phyloP scores from a whole-genome alignment of 371 early-diverging fungal genomes.

The Mortierella sp. region DNA sequence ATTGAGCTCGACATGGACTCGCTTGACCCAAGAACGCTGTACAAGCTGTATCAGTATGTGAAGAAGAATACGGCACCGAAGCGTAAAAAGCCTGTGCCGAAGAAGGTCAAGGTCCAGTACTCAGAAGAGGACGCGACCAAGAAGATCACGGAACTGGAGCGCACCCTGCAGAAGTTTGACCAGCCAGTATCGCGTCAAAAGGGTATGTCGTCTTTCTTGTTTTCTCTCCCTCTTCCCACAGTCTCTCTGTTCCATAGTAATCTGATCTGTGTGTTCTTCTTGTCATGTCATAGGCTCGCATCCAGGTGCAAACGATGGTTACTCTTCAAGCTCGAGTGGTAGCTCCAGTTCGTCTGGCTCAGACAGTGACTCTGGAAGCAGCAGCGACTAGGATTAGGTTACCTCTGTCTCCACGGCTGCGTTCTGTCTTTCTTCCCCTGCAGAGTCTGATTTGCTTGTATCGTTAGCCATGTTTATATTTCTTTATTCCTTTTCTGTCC shows the following conservation, averaged over 20 bases:
- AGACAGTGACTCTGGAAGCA: conserved; percentile 85
- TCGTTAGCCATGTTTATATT: conserved; percentile 5
- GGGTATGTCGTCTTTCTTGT: no score
- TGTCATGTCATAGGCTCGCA: conserved; percentile 45
- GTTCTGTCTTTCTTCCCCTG: no score
- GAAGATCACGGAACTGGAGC: conserved; percentile 75
- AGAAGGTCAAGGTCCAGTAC: conserved; percentile 57
- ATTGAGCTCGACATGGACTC: conserved; percentile 94
- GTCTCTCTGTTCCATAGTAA: no score
- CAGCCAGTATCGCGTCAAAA: conserved; percentile 30
- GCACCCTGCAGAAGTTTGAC: conserved; percentile 73
- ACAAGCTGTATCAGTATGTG: conserved; percentile 90
- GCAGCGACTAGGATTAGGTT: conserved; percentile 66
- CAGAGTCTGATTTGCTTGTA: neutral
- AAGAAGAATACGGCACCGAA: conserved; percentile 62
- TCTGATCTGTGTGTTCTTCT: no score
- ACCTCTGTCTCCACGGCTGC: no score
- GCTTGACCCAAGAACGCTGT: conserved; percentile 84
- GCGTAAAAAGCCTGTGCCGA: conserved; percentile 46
- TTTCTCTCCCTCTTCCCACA: no score
- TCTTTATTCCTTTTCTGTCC: neutral
- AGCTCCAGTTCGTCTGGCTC: conserved; percentile 77
- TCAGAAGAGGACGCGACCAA: conserved; percentile 67
- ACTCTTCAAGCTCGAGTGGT: conserved; percentile 72
- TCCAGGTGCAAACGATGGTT: conserved; percentile 46